Base-by-base conservation (phyloP, 768 basidiomycete species). In the Mrakia hoshinonis region DNA sequence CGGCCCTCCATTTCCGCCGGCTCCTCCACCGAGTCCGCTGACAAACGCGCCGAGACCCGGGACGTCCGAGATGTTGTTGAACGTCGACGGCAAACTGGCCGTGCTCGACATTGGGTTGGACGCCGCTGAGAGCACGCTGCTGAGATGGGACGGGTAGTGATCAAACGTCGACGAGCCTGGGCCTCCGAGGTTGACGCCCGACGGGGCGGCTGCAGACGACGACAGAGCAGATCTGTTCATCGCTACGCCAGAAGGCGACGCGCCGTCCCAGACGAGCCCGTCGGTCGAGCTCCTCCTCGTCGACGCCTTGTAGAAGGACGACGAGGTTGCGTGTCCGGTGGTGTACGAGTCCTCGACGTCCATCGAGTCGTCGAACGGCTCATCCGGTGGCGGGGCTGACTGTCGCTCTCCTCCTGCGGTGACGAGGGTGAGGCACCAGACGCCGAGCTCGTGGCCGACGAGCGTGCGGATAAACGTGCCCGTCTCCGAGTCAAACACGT, bases 351-450 rank as follows among this genome's bases (percentile, higher is more conserved):
- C 60, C 58, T 61, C 68, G 58, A 36, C 58, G 55, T 67, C 65
- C 69, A 70, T 54, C 47, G 52, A 26, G 46, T 51, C 62, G 60
- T 70, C 68, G 54, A 46, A 24, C 24, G 26, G 1, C 18, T 72
- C 38, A 2, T 58, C 68, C 6, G 38, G 74, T 26, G 58, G 22
- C 5, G 72, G 72, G 24, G 67, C 46, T 38, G 26, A 49, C 52
- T 54, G 29, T 11, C 71, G 68, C 22, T 68, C 77, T 0, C 87
- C 88, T n/a, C 87, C 87, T 51, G 84, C 83, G 31, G 85, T 84
- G 62, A 94, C 86, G 34, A 97, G 83, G 67, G 87, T 86, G 18
- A 96, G 85, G 18, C 89, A 88, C 94, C 94, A 97, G 0, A 96
- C 93, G n/a, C 94, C 94, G 26, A 84, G 81, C 20, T 88, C 87